A percentile compares a stretch with the other conserved stretches of the same genome.
phyloP scores from a whole-genome alignment of 805 yeast species.

The Spathaspora girioi region DNA sequence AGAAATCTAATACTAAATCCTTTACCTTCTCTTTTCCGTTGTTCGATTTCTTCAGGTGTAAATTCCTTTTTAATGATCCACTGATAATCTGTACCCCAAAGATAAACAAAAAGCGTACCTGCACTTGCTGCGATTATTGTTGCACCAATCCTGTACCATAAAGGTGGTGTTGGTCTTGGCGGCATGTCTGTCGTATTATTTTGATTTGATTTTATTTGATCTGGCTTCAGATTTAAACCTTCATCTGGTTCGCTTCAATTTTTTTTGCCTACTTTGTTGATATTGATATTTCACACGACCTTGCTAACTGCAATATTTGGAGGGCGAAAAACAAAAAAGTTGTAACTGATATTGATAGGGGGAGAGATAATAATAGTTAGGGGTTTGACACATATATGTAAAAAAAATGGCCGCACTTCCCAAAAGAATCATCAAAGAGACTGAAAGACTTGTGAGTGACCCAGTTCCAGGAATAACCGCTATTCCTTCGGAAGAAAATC shows the following conservation, averaged over 20 bases:
- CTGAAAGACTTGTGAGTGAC: slow-evolving; percentile 85
- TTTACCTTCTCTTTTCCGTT: slow-evolving; percentile 29
- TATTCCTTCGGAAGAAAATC: slow-evolving; percentile 87
- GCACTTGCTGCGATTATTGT: not conserved
- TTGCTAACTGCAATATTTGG: not conserved
- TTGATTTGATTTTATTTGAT: not conserved
- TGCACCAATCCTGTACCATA: not conserved
- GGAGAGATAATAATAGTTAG: not conserved
- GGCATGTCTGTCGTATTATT: not conserved
- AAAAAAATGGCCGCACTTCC: slow-evolving; percentile 60
- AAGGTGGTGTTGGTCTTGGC: not conserved
- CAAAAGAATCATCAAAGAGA: slow-evolving; percentile 93
- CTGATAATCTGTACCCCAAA: not conserved
- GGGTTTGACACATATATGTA: not conserved
- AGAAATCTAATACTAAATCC: slow-evolving; percentile 12
- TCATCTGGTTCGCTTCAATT: no score
- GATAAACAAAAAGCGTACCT: not conserved
- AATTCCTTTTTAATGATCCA: slow-evolving; percentile 1
- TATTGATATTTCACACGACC: not conserved
- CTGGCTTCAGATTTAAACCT: no score
- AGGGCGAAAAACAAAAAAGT: not conserved
- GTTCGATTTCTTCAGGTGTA: slow-evolving; percentile 35
- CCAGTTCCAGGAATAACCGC: slow-evolving; percentile 97
- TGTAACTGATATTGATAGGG: not conserved
- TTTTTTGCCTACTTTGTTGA: not conserved